phyloP scores from a whole-genome alignment of 2,329 filamentous ascomycete species.

The Ophiostoma pallidulum region DNA sequence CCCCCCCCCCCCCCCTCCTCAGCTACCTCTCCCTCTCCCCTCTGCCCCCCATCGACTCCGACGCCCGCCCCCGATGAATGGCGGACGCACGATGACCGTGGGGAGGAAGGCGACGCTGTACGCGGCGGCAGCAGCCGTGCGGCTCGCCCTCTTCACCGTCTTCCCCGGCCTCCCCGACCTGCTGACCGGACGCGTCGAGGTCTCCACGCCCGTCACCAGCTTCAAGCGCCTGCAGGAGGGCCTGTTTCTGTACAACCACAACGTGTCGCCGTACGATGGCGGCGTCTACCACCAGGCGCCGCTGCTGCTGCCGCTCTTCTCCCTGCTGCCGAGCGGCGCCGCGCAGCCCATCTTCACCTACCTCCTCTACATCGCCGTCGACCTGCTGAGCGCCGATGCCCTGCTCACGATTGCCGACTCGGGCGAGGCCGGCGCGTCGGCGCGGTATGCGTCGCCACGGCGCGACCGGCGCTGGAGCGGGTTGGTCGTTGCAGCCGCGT shows the following conservation, averaged over 20 bases:
- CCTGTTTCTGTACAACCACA: constrained; percentile 88
- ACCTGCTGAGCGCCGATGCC: constrained; percentile 73
- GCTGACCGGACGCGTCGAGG: constrained; percentile 83
- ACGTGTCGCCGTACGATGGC: constrained; percentile 94
- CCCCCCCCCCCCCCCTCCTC: neutral
- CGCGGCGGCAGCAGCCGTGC: constrained; percentile 63
- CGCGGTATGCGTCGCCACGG: constrained; percentile 68
- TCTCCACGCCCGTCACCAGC: constrained; percentile 93
- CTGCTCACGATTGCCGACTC: constrained; percentile 73
- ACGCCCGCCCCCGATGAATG: constrained; percentile 14
- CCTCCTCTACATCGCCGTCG: constrained; percentile 69
- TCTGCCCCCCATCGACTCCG: neutral
- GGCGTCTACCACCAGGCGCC: constrained; percentile 78
- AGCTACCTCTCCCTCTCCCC: neutral
- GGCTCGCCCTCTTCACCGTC: constrained; percentile 67
- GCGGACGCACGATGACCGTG: constrained; percentile 18
- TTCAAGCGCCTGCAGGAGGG: constrained; percentile 99
- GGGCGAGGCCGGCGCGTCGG: constrained; percentile 64
- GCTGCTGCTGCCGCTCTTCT: constrained; percentile 82
- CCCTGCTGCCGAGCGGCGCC: constrained; percentile 65
- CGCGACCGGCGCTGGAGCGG: constrained; percentile 66
- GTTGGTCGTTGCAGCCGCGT: constrained; percentile 70
- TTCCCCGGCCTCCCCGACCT: constrained; percentile 80
- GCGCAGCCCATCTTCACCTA: constrained; percentile 63
- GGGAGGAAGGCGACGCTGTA: constrained; percentile 57